Evolutionary conservation across 495 filamentous ascomycete species (phyloP).

Genomic region (Oidiodendron maius): DNA sequence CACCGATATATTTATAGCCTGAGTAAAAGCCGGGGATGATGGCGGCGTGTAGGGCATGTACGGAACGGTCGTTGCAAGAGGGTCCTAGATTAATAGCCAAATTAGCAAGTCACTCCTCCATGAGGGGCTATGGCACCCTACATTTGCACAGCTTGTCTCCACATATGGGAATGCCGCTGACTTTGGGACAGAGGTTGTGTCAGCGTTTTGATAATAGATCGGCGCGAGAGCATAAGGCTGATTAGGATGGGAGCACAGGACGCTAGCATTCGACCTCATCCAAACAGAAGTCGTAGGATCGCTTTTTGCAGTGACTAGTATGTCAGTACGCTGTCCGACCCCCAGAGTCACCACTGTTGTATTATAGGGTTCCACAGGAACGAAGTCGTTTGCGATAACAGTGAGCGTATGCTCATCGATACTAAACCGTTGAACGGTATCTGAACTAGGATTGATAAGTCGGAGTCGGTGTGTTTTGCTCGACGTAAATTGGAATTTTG

Average conservation of each 20-base stretch:
- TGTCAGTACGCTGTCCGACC: neutral
- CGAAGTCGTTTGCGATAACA: neutral
- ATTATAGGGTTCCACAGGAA: neutral
- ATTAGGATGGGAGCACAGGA: slow-evolving; percentile 32
- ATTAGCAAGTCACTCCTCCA: too few species aligned
- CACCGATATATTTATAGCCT: neutral
- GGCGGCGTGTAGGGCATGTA: neutral
- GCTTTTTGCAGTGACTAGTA: neutral
- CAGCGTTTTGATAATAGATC: slow-evolving; percentile 41
- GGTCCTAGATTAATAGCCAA: neutral
- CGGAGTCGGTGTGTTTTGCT: neutral
- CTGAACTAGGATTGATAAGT: neutral
- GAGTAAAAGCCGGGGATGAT: neutral
- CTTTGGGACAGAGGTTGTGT: slow-evolving; percentile 31
- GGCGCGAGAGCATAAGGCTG: slow-evolving; percentile 43
- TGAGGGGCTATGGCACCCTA: too few species aligned
- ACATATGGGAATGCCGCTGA: too few species aligned
- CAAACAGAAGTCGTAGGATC: slow-evolving; percentile 28
- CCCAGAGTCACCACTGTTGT: slow-evolving; percentile 17
- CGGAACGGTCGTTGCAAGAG: neutral
- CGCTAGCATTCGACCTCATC: slow-evolving; percentile 29
- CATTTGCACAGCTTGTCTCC: too few species aligned
- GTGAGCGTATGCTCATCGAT: neutral
- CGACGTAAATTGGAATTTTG: neutral
- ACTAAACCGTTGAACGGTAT: neutral